These are phyloP conservation scores for Ophiorrhiza pumila DNA, from an alignment of 257 asterid species.

Conservation along the genomic window DNA sequence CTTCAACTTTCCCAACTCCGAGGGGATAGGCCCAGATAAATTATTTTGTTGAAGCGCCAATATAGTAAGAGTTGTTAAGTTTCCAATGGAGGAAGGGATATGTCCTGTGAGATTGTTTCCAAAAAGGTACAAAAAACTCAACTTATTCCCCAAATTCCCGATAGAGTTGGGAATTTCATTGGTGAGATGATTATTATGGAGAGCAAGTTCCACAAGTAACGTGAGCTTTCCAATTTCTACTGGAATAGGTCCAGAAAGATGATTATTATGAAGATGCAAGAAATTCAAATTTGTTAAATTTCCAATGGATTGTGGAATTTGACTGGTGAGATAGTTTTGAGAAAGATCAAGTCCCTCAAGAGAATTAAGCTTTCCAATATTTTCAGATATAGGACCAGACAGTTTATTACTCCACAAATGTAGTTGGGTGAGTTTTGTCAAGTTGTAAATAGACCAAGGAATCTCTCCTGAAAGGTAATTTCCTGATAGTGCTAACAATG, in stretches of 20 bases:
- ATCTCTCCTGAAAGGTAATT: background rate
- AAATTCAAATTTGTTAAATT: background rate
- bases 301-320: background rate
- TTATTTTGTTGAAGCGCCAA: background rate
- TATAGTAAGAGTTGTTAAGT: constrained; percentile 14
- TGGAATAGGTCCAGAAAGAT: background rate
- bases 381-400: background rate
- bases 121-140: background rate
- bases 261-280: background rate
- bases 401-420: no score
- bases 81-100: no score
- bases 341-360: background rate
- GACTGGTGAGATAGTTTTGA: background rate
- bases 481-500: background rate
- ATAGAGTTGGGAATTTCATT: constrained; percentile 10
- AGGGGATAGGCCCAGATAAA: background rate
- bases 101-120: background rate
- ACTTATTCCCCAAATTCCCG: constrained; percentile 6
- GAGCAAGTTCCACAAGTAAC: background rate
- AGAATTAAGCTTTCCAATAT: background rate
- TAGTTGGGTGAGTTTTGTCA: background rate
- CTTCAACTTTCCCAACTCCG: background rate
- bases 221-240: background rate
- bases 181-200: background rate
- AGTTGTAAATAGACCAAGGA: background rate